Base-by-base conservation (phyloP, 441 rosid genomes). In the Sinapis alba region DNA sequence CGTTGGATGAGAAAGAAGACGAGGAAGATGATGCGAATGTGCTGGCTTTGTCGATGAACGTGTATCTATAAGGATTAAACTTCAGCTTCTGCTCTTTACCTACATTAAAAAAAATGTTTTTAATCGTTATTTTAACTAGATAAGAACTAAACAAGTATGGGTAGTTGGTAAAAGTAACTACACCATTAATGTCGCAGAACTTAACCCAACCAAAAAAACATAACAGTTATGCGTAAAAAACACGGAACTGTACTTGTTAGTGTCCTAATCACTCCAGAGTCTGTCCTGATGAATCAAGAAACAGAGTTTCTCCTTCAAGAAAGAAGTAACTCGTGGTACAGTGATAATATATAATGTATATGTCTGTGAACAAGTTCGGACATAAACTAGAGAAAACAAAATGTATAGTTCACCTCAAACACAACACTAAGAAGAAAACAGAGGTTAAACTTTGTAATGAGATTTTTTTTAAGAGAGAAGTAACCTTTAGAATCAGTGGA, bases 41-140 rank as follows among this genome's bases (percentile, higher is more conserved):
- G 79, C 98, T 92, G n/a, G 98, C 97, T 71, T 80, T 76, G 65
- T 80, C 82, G 76, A 94, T 89, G 73, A 94, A 92, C 15, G 90
- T 85, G 84, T 86, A 92, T 30, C 79, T 50, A 32, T 79, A 76
- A 38, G 85, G 82, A 23, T 78, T 72, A 50, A 69, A 71, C 59
- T 76, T 50, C 56, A 3, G 56, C 23, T 16, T 50, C 56, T 50
- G 56, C 11, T 50, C 56, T 50, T 50, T 18, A 50, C 56, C 56
- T 50, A 18, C 23, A 50, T 50, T 9, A 6, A 47, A 50, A 45
- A 16, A 47, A 47, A 2, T 50, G 23, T 50, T 7, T 50, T 5
- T 50, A 15, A 15, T 16, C 21, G 21, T 50, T 16, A 18, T 16
- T 45, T 50, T 50, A 50, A 45, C 10, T 50, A 50, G 56, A 50